Evolutionary conservation across 176 grass and related monocot species (phyloP), one percentile per base, ranked within the genome.

Genomic region (Themeda triandra): DNA sequence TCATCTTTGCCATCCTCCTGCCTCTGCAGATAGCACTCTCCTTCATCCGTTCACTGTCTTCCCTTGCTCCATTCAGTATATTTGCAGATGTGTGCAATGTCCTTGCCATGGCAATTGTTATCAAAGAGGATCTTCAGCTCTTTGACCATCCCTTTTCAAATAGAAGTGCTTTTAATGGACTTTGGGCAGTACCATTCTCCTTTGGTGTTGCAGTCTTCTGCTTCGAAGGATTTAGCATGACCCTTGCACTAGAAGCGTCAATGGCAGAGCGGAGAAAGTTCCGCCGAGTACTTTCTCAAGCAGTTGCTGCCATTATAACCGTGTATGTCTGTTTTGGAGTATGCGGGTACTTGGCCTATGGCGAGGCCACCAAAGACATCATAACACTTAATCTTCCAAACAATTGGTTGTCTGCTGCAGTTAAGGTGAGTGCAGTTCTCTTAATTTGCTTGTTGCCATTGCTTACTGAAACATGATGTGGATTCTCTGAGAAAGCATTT

Each of bases 171-270:
- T 98, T 98, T 24, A 95, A 95, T 74, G 91, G 95, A 11, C 21
- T 91, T 31, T 92, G 77, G 92, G 87, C 82, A 18, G 59, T 98
- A 76, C 89, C 91, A 37, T 98, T 93, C 41, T 84, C 76, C 56
- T 88, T 88, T 25, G 92, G 92, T 18, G 80, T 98, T 53, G 91
- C 95, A 7, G 85, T 98, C 17, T 98, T 98, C 79, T 98, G 95
- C 83, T 98, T 93, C 23, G 95, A 95, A 81, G 95, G 95, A 30
- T 98, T 98, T 81, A 93, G 84, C 89, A 95, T 98, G 95, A 95
- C 89, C 56, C 73, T 98, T 49, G 89, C 95, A 66, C 82, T 95
- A 18, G 95, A 98, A 84, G 80, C 92, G 39, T 95, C 95, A 35
- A 95, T 98, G 92, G 91, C 92, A 13, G 91, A 98, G 72, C 88